Evolutionary conservation across 2,329 filamentous ascomycete species (phyloP).

Genomic region (Colletotrichum cordylinicola): DNA sequence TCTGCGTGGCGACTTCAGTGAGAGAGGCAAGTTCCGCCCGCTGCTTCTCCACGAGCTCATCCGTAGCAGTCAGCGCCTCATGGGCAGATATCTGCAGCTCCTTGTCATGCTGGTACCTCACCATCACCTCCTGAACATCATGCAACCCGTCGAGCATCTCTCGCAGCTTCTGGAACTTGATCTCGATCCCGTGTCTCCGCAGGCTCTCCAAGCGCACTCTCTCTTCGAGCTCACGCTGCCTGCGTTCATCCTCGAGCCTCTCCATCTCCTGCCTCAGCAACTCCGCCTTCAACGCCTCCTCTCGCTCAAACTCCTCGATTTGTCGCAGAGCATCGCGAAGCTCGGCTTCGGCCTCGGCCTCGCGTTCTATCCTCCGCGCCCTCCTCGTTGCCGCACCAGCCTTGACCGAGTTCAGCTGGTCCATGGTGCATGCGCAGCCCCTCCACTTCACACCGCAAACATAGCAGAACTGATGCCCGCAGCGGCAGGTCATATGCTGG

Average conservation of each 20-base stretch:
- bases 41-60: slow-evolving; percentile 38
- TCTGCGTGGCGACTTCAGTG: slow-evolving; percentile 26
- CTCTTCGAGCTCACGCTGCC: slow-evolving; percentile 42
- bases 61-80: slow-evolving; percentile 28
- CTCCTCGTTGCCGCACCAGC: slow-evolving; percentile 38
- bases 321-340: slow-evolving; percentile 39
- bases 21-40: slow-evolving; percentile 36
- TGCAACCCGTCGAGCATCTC: slow-evolving; percentile 44
- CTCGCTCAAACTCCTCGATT: slow-evolving; percentile 54
- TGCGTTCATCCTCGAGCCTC: slow-evolving; percentile 39
- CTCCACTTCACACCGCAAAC: slow-evolving; percentile 77
- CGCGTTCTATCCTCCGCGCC: slow-evolving; percentile 34
- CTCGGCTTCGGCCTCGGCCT: slow-evolving; percentile 39
- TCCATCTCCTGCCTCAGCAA: slow-evolving; percentile 42
- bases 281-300: slow-evolving; percentile 48
- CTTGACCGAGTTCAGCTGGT: slow-evolving; percentile 49
- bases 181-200: slow-evolving; percentile 42
- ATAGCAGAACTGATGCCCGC: slow-evolving; percentile 84
- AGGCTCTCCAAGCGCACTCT: slow-evolving; percentile 44
- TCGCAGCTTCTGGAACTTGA: slow-evolving; percentile 43
- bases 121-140: slow-evolving; percentile 43
- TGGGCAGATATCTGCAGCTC: slow-evolving; percentile 32
- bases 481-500: slow-evolving; percentile 88
- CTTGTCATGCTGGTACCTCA: slow-evolving; percentile 43
- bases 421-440: slow-evolving; percentile 69